Evolutionary conservation across 169 alveolate species (phyloP), one percentile per base, ranked within the genome.

Genomic region (Sarcocystis neurona): DNA sequence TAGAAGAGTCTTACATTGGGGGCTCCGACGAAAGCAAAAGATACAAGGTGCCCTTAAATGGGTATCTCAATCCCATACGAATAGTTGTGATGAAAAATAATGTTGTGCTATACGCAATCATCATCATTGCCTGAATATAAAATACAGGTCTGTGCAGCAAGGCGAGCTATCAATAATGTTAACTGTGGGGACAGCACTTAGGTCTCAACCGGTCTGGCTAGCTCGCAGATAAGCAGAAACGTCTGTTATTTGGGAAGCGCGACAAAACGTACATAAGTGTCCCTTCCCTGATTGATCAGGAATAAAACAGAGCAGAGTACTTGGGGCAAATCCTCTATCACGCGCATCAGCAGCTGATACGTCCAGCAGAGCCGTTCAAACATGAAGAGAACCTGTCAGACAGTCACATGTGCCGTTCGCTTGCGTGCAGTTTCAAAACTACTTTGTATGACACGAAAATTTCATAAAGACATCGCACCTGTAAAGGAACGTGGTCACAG

Each of bases 241-340:
- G n/a, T n/a, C n/a, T n/a, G n/a, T n/a, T n/a, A n/a, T n/a, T n/a
- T n/a, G n/a, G n/a, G n/a, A n/a, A 12, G 63, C 10, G 20, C 63
- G 30, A 10, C 63, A 53, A 53, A 10, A 20, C 79, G n/a, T 79
- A 89, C 92, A 39, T 89, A 82, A 12, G 58, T 48, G 32, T 89
- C 92, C 44, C 79, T 50, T 4, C 92, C 92, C 12, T 79, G 32
- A 39, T 89, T 72, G 8, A 82, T 72, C 23, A 89, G 85, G 74
- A 79, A 89, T 8, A 89, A 34, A 56, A 56, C 27, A 27, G 92
- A 89, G 46, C 78, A 46, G 47, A 89, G 68, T 6, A 89, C 63
- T 56, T 89, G 92, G 0, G 92, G 92, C 48, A 89, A 68, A 70
- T 89, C 92, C 47, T 89, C 92, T 1, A 89, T 58, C 2, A 79